Evolutionary conservation across 495 filamentous ascomycete species (phyloP).

Genomic region (Amniculicola lignicola): DNA sequence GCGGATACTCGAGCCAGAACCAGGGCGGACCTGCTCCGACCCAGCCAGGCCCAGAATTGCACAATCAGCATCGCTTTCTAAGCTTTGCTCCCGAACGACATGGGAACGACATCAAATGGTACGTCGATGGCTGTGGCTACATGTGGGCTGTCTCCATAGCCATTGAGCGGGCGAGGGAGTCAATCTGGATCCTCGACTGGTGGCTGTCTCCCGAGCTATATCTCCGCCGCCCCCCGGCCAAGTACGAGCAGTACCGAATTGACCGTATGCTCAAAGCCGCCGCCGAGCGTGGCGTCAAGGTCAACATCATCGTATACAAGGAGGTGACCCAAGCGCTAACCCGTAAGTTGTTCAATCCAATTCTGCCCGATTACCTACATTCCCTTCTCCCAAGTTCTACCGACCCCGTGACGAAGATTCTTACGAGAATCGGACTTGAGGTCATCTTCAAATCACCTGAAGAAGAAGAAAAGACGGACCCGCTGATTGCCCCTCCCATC

Average conservation of each 20-base stretch:
- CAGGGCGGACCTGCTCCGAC: neutral
- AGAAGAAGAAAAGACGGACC: slow-evolving; percentile 43
- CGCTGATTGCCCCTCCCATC: slow-evolving; percentile 45
- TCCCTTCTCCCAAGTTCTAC: slow-evolving; percentile 43
- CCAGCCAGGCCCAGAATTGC: slow-evolving; percentile 38
- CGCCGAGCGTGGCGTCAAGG: slow-evolving; percentile 78
- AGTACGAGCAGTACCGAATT: slow-evolving; percentile 79
- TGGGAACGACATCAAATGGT: slow-evolving; percentile 78
- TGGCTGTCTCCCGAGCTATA: slow-evolving; percentile 91
- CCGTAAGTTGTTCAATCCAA: slow-evolving; percentile 59
- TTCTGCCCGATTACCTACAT: slow-evolving; percentile 45
- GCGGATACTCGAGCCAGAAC: neutral
- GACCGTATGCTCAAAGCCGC: slow-evolving; percentile 86
- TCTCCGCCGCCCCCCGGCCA: slow-evolving; percentile 76
- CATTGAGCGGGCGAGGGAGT: slow-evolving; percentile 76
- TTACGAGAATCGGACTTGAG: slow-evolving; percentile 42
- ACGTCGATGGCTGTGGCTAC: slow-evolving; percentile 85
- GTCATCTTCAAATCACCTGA: slow-evolving; percentile 48
- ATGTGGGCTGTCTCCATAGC: slow-evolving; percentile 86
- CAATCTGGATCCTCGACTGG: slow-evolving; percentile 94
- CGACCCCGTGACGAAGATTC: slow-evolving; percentile 39
- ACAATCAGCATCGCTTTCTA: slow-evolving; percentile 64
- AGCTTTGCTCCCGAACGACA: slow-evolving; percentile 73
- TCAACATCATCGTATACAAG: slow-evolving; percentile 95
- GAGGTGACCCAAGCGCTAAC: slow-evolving; percentile 78